phyloP scores from a whole-genome alignment of 1,284 basidiomycete genomes.

The Sanghuangporus weigelae region DNA sequence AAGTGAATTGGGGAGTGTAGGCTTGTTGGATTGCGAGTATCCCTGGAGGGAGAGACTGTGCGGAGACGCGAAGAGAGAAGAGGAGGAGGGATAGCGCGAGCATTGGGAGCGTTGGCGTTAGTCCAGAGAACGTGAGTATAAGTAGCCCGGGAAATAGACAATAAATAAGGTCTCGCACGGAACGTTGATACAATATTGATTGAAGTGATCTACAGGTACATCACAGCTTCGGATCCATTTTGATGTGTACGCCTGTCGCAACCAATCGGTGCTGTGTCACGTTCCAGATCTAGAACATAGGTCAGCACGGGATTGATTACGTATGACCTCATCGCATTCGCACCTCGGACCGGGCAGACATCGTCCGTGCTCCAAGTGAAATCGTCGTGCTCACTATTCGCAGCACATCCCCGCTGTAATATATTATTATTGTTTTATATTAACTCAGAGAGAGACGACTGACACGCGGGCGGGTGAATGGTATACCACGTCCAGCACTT shows the following conservation, averaged over 20 bases:
- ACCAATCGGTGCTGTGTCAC: slow-evolving; percentile 43
- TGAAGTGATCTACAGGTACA: background rate
- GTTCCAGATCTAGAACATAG: slow-evolving; percentile 45
- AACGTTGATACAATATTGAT: background rate
- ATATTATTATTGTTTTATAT: background rate
- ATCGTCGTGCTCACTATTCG: slow-evolving; percentile 44
- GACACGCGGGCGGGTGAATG: slow-evolving; percentile 48
- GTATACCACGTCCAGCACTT: slow-evolving; percentile 43
- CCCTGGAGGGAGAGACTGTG: background rate
- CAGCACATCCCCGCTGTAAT: slow-evolving; percentile 40
- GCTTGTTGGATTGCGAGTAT: background rate
- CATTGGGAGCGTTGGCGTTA: background rate
- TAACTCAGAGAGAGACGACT: background rate
- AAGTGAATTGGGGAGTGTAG: slow-evolving; percentile 4
- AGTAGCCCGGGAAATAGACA: background rate
- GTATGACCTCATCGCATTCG: no score
- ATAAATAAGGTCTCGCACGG: background rate
- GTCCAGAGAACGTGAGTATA: background rate
- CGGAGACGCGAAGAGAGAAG: background rate
- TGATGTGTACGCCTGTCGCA: slow-evolving; percentile 49
- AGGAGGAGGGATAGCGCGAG: background rate
- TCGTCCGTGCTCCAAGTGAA: slow-evolving; percentile 35
- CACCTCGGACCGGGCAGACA: slow-evolving; percentile 43
- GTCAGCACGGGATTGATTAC: no score
- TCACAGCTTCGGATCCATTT: slow-evolving; percentile 38